Conservation (phyloP, 495 filamentous ascomycete species). For the Podospora appendiculata region DNA sequence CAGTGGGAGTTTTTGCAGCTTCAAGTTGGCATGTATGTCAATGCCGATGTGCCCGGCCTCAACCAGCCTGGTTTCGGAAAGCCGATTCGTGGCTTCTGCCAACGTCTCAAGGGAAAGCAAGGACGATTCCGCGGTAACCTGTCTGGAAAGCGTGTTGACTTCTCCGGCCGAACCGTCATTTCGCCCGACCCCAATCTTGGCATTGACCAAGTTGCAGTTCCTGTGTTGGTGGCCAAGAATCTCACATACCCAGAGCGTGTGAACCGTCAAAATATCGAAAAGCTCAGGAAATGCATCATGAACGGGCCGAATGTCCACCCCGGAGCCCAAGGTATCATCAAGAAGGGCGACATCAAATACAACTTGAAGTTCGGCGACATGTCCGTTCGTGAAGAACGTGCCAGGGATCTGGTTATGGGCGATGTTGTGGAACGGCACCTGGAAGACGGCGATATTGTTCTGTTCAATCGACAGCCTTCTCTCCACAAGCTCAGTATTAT, state of each 20-base stretch:
- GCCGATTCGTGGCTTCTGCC: conserved; percentile 84
- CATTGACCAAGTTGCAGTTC: conserved; percentile 91
- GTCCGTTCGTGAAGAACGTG: conserved; percentile 44
- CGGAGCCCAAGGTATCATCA: conserved; percentile 75
- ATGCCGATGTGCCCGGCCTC: conserved; percentile 89
- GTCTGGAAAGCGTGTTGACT: conserved; percentile 97
- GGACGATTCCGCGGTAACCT: conserved; percentile 95
- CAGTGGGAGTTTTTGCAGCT: conserved; percentile 96
- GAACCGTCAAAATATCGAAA: conserved; percentile 72
- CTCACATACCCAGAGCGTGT: conserved; percentile 91
- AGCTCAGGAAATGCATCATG: conserved; percentile 60
- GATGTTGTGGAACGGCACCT: conserved; percentile 92
- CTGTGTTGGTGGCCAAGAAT: conserved; percentile 81
- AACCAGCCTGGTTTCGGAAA: conserved; percentile 67
- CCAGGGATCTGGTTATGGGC: conserved; percentile 66
- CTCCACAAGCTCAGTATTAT: conserved; percentile 98
- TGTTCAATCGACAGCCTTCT: conserved; percentile 97
- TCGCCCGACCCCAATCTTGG: conserved; percentile 91
- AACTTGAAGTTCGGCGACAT: conserved; percentile 64
- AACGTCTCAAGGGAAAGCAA: conserved; percentile 93
- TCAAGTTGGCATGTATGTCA: conserved; percentile 94
- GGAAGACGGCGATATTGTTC: conserved; percentile 90
- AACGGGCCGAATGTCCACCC: conserved; percentile 75
- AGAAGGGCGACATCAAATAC: conserved; percentile 62
- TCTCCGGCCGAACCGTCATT: conserved; percentile 95